A percentile compares a stretch with the other conserved stretches of the same genome.
Evolutionary conservation across 2,329 filamentous ascomycete species (phyloP).

Genomic region (Gaeumannomyces tritici): DNA sequence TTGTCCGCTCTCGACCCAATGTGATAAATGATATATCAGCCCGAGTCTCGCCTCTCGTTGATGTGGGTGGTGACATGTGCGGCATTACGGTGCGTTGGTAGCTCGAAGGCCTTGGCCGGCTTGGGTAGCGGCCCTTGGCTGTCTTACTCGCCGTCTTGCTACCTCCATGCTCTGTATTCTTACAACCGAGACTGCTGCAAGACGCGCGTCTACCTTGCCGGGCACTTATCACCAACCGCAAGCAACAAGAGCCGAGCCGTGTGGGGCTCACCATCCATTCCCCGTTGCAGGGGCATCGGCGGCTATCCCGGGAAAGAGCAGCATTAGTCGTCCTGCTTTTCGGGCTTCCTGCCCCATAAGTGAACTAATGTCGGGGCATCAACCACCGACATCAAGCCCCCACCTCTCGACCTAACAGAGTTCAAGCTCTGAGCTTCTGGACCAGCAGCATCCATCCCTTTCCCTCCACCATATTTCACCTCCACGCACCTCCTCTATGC

Average conservation of each 20-base stretch:
- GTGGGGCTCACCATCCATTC: not conserved
- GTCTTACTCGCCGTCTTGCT: not conserved
- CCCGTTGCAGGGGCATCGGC: not conserved
- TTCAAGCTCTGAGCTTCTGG: not conserved
- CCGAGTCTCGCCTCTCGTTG: not conserved
- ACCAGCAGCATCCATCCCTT: not conserved
- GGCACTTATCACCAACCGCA: too few species aligned
- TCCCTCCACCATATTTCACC: not conserved
- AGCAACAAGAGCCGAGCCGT: not conserved
- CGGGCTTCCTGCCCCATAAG: not conserved
- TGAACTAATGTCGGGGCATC: conserved; percentile 2
- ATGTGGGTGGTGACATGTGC: not conserved
- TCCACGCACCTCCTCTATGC: not conserved
- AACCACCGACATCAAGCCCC: conserved; percentile 1
- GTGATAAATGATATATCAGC: not conserved
- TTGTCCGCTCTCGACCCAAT: not conserved
- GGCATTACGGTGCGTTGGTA: not conserved
- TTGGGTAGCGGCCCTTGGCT: not conserved
- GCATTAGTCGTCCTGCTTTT: not conserved
- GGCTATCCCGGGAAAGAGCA: not conserved
- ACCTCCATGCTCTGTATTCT: too few species aligned
- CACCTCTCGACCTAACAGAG: not conserved
- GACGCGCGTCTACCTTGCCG: too few species aligned
- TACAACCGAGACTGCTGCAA: too few species aligned
- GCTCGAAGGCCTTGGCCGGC: not conserved